Base-by-base conservation (phyloP, 2,329 filamentous ascomycete species). In the Epichloe coenophiala region DNA sequence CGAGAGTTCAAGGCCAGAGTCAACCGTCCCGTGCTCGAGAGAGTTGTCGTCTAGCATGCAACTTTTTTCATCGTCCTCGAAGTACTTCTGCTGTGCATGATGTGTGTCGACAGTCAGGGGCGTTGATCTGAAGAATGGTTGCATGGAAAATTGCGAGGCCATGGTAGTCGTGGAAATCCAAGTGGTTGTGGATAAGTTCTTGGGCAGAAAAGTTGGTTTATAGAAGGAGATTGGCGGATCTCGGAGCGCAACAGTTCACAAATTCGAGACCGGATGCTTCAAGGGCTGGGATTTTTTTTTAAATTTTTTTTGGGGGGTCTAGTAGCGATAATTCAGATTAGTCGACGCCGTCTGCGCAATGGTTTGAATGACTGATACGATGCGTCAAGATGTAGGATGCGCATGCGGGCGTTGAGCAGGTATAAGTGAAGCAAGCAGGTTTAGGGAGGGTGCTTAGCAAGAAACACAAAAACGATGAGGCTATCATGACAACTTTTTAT, bases 1-100 rank as follows among this genome's bases (percentile, higher is more conserved):
- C 48, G 80, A 83, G 68, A 83, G 75, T 58, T 82, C 79, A 50
- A 83, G 66, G 48, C 74, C 76, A 6, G 78, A 81, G 65, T 83
- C 79, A 57, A 82, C 64, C 47, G 70, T 71, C 63, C 68, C 75
- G 63, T 77, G 74, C 58, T 82, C 79, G 56, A 82, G 69, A 60
- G 80, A 75, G 64, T 69, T 71, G 51, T 82, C 78, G 69, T 83
- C 79, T 57, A 82, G 46, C 49, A 46, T 67, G 59, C 78, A 75
- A 65, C 71, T 74, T 57, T 70, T 71, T 63, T 81, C 76, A 57
- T 81, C 78, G 55, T 81, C 77, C 53, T 81, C 77, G 61, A 78
- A 80, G 68, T 72, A 62, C 63, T 78, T 79, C 56, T 55, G 55
- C 41, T 75, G 72, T 49, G 71, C 67, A 59, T 75, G 69, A 51